Evolutionary conservation across 257 asterid genomes (phyloP).

Genomic region (Ocimum tenuiflorum): DNA sequence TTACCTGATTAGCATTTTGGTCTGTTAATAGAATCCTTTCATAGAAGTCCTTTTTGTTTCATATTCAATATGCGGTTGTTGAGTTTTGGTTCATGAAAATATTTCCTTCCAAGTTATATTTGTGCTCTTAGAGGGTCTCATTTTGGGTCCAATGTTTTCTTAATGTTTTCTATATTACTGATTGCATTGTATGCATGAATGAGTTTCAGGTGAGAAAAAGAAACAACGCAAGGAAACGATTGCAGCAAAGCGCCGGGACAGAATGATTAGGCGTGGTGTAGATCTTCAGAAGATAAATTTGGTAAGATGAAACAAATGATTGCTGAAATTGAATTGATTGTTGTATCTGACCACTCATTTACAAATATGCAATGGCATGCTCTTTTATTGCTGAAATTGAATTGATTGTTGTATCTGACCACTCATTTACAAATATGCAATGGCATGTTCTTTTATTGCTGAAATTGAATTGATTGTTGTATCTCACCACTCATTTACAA

Average conservation of each 20-base stretch:
- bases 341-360: not conserved
- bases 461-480: too few relatives aligned
- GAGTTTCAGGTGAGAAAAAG: slow-evolving; percentile 78
- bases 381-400: too few relatives aligned
- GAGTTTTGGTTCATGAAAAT: not conserved
- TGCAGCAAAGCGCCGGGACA: slow-evolving; percentile 72
- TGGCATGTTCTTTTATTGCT: too few relatives aligned
- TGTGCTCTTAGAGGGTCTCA: not conserved
- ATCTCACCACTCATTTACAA: not conserved
- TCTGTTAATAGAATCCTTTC: not conserved
- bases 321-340: slow-evolving; percentile 7
- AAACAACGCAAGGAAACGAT: slow-evolving; percentile 74
- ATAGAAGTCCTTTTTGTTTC: slow-evolving; percentile 4
- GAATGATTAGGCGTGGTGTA: slow-evolving; percentile 78
- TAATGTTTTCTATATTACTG: slow-evolving; percentile 18
- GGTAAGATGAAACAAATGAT: slow-evolving; percentile 33
- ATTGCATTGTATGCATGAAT: slow-evolving; percentile 12
- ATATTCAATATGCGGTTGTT: not conserved
- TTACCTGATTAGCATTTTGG: not conserved
- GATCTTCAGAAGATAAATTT: slow-evolving; percentile 78
- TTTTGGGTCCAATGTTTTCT: not conserved
- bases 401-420: too few relatives aligned
- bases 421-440: too few relatives aligned
- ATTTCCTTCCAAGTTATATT: slow-evolving; percentile 1
- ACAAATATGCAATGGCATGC: too few relatives aligned